phyloP scores from a whole-genome alignment of 169 alveolate genomes.

The Amoebophrya sp. region DNA sequence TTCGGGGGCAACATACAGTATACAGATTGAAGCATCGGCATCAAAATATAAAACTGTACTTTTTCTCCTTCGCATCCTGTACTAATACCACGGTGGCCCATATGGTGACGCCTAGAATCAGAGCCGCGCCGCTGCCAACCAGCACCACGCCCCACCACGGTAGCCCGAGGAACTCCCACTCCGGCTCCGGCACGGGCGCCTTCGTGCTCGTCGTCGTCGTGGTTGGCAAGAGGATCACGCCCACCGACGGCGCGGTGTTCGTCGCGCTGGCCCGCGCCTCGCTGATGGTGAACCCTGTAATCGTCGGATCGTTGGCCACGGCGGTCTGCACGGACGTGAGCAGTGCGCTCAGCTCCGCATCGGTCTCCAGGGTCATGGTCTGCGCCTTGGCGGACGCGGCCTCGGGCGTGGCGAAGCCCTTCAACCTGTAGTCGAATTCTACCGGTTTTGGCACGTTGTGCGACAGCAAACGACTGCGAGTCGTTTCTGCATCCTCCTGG shows the following conservation, averaged over 20 bases:
- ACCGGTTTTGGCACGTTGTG: constrained; percentile 16
- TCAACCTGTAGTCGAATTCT: background rate
- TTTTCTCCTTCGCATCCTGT: too few species aligned
- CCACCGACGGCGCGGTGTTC: background rate
- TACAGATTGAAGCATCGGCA: too few species aligned
- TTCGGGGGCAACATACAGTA: too few species aligned
- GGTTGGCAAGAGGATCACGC: background rate
- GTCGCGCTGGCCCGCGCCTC: background rate
- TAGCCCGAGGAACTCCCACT: background rate
- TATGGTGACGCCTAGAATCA: too few species aligned
- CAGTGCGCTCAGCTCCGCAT: background rate
- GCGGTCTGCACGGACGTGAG: background rate
- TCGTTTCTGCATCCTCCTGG: background rate
- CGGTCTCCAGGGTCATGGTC: background rate
- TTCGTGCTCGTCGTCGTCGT: background rate
- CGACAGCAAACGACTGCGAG: background rate
- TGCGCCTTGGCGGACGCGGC: background rate
- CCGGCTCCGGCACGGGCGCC: background rate
- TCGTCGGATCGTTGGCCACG: background rate
- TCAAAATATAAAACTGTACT: too few species aligned
- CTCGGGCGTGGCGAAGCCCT: background rate
- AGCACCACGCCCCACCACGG: background rate
- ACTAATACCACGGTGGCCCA: too few species aligned
- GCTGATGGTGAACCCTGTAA: background rate
- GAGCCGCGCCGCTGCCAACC: background rate